Conservation (phyloP, 2,329 filamentous ascomycete genomes). For the Colletotrichum neosansevieriae region DNA sequence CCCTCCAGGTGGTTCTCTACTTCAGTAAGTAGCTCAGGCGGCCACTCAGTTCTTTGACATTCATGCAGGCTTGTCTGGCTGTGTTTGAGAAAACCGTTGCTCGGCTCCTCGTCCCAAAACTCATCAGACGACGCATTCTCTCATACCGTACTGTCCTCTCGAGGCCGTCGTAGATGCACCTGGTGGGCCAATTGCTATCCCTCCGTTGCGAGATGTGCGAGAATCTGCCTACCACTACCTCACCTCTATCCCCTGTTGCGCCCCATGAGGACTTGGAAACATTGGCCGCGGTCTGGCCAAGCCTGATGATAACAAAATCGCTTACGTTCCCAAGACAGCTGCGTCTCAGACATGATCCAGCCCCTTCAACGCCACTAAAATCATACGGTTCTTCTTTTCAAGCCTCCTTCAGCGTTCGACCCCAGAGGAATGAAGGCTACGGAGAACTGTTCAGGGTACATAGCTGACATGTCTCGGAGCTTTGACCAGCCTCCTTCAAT, state of each 20-base stretch:
- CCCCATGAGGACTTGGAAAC: background rate
- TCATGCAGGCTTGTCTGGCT: constrained; percentile 11
- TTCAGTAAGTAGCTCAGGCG: background rate
- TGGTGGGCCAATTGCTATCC: background rate
- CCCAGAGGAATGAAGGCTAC: background rate
- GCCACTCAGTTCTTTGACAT: constrained; percentile 14
- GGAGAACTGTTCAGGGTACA: background rate
- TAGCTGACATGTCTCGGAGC: background rate
- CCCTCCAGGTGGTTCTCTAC: background rate
- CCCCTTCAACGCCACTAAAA: background rate
- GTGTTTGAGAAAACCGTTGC: constrained; percentile 33
- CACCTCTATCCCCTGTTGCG: background rate
- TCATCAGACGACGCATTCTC: constrained; percentile 2
- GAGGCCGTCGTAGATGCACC: background rate
- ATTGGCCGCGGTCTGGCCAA: background rate
- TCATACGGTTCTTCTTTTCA: background rate
- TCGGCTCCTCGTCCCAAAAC: constrained; percentile 8
- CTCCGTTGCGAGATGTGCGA: constrained; percentile 1
- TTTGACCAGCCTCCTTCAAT: background rate
- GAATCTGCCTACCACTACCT: too few relatives aligned
- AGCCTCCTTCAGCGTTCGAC: too few relatives aligned
- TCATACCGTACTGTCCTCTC: background rate
- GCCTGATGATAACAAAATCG: background rate
- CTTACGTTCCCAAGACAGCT: background rate
- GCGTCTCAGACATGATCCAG: constrained; percentile 8